Percentiles rank a stretch among this genome's conserved stretches.
phyloP scores from a whole-genome alignment of 306 rosid genomes.

The Styphnolobium japonicum region DNA sequence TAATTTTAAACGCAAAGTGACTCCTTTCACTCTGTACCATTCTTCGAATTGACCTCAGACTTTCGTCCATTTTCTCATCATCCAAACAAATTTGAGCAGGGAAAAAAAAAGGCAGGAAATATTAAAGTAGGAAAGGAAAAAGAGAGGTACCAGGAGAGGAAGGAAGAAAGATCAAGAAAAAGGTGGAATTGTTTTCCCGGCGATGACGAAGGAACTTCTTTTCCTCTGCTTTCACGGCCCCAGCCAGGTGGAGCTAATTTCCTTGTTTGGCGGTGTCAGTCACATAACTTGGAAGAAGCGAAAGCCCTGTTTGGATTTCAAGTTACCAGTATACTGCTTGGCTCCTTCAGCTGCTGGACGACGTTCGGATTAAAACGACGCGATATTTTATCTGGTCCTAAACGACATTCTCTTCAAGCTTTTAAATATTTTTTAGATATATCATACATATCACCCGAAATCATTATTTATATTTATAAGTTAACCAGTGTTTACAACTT shows the following conservation, averaged over 20 bases:
- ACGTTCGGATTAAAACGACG: no score
- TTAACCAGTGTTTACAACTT: no score
- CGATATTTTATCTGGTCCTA: no score
- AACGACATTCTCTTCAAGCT: no score
- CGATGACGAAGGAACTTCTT: not conserved
- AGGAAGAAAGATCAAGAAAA: no score
- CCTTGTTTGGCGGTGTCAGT: not conserved
- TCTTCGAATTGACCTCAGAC: not conserved
- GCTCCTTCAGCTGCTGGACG: no score
- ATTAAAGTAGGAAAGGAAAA: not conserved
- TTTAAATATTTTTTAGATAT: no score
- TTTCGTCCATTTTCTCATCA: not conserved
- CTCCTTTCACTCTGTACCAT: not conserved
- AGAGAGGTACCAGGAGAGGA: not conserved
- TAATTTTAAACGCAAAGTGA: not conserved
- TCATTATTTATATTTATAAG: no score
- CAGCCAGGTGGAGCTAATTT: not conserved
- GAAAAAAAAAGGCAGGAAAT: not conserved
- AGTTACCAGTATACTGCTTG: no score
- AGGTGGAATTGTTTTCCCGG: not conserved
- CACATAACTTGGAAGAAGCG: not conserved
- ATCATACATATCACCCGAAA: no score
- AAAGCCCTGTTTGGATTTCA: not conserved
- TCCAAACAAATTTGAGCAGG: not conserved
- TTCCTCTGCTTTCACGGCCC: not conserved